Base-by-base conservation (phyloP, 106 monocot genomes). In the Apostasia ramifera region DNA sequence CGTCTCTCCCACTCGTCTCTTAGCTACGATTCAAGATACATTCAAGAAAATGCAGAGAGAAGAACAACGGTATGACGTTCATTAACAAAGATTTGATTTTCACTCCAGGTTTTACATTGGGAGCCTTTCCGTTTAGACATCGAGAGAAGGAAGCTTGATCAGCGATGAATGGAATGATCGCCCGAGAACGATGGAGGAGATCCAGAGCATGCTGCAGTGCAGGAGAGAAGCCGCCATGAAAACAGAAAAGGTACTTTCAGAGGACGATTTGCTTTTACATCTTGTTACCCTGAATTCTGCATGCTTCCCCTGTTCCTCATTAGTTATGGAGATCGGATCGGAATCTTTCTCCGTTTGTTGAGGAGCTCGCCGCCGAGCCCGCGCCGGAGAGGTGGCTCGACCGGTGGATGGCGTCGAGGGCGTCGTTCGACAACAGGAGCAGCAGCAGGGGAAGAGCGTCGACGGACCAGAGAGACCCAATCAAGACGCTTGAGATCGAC, bases 401-500 rank as follows among this genome's bases (percentile, higher is more conserved):
- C 64, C 83, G 85, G 11, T 88, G 88, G 88, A 86, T 91, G 26
- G 81, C 91, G 0, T 86, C 94, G 4, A 74, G 94, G 56, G 61
- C 78, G 2, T 86, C 91, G 4, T 86, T 81, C 53, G 95, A 97
- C 72, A 81, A 68, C 70, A 59, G 71, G 37, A 71, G 66, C 63
- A 83, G 72, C 81, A 86, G 75, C 73, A 83, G 80, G 50, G 77
- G 81, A 44, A 71, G 95, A 63, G 74, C 71, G 1, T 97, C 95
- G 12, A 81, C 70, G 4, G 95, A 92, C 62, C 83, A 87, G 39
- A 78, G 84, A 10, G 88, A 87, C 68, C 86, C 86, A 13, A 83
- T 97, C 73, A 97, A 92, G 68, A 97, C 92, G 1, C 64, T 97
- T 1, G 89, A 92, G 74, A 84, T 92, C 67, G 95, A 97, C 84